phyloP scores from a whole-genome alignment of 768 basidiomycete genomes.

The Sporobolomyces pararoseus region DNA sequence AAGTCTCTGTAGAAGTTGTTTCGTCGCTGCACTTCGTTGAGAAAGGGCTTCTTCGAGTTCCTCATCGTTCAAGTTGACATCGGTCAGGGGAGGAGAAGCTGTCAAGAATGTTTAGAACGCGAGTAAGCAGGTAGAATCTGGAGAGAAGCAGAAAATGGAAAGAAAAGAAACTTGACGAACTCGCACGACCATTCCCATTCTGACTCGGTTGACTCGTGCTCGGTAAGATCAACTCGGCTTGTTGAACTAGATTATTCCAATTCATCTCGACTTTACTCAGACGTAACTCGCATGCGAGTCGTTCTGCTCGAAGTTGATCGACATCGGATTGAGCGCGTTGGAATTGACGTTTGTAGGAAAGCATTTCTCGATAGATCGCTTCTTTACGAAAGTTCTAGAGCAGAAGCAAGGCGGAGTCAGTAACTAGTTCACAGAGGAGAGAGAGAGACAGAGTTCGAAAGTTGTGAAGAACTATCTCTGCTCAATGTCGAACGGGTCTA shows the following conservation, averaged over 20 bases:
- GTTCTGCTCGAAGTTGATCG: constrained; percentile 63
- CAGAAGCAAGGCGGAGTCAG: no score
- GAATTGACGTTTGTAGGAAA: constrained; percentile 71
- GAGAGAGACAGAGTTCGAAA: not conserved
- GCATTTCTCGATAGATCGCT: constrained; percentile 79
- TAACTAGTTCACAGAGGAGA: not conserved
- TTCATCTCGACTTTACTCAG: constrained; percentile 70
- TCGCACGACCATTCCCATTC: not conserved
- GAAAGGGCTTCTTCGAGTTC: constrained; percentile 28
- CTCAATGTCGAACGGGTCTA: no score
- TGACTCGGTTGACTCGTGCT: not conserved
- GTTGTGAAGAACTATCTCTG: no score
- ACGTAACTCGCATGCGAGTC: constrained; percentile 65
- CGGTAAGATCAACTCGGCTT: constrained; percentile 4
- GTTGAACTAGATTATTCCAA: constrained; percentile 66
- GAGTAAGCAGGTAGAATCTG: not conserved
- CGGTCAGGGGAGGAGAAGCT: constrained; percentile 15
- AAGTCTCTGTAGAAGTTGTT: constrained; percentile 24
- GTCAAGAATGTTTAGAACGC: not conserved
- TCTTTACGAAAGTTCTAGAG: constrained; percentile 76
- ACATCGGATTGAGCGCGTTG: constrained; percentile 63
- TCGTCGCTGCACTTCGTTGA: constrained; percentile 23
- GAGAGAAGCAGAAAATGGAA: not conserved
- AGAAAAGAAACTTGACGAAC: not conserved
- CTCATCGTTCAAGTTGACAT: constrained; percentile 23